Percentiles rank a stretch among this genome's conserved stretches.
Conservation (phyloP, 805 yeast species). For the Candida quercuum region DNA sequence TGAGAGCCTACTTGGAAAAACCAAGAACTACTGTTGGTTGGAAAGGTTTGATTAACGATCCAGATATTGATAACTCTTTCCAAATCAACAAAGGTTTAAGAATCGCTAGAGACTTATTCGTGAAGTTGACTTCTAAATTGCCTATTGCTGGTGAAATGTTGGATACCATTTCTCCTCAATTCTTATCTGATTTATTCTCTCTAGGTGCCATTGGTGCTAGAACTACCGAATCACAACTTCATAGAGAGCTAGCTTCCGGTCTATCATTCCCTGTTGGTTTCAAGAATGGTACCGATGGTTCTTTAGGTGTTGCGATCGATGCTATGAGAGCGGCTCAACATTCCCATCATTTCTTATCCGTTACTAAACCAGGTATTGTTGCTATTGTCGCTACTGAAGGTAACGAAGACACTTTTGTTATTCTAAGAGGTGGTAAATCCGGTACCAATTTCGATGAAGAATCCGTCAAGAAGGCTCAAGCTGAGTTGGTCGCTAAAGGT, state of each 20-base stretch:
- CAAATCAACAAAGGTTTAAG: slow-evolving; percentile 92
- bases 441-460: slow-evolving; percentile 87
- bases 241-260: slow-evolving; percentile 95
- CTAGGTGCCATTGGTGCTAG: slow-evolving; percentile 99
- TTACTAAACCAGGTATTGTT: slow-evolving; percentile 93
- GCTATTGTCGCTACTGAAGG: slow-evolving; percentile 97
- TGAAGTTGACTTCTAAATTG: slow-evolving; percentile 70
- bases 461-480: slow-evolving; percentile 63
- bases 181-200: slow-evolving; percentile 85
- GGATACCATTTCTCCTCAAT: slow-evolving; percentile 96
- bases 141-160: slow-evolving; percentile 98
- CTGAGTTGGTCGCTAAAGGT: slow-evolving; percentile 44
- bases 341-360: slow-evolving; percentile 91
- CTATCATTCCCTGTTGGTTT: slow-evolving; percentile 97
- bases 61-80: slow-evolving; percentile 90
- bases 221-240: slow-evolving; percentile 96
- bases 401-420: slow-evolving; percentile 83
- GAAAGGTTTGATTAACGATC: slow-evolving; percentile 97
- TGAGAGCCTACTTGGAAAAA: slow-evolving; percentile 97
- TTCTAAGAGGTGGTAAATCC: slow-evolving; percentile 90
- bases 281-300: slow-evolving; percentile 97
- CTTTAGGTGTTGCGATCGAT: slow-evolving; percentile 88
- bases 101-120: slow-evolving; percentile 82
- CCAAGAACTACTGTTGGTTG: slow-evolving; percentile 99
- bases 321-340: slow-evolving; percentile 90